Evolutionary conservation across 2,329 filamentous ascomycete genomes (phyloP).

Genomic region (Trichoderma atrobrunneum): DNA sequence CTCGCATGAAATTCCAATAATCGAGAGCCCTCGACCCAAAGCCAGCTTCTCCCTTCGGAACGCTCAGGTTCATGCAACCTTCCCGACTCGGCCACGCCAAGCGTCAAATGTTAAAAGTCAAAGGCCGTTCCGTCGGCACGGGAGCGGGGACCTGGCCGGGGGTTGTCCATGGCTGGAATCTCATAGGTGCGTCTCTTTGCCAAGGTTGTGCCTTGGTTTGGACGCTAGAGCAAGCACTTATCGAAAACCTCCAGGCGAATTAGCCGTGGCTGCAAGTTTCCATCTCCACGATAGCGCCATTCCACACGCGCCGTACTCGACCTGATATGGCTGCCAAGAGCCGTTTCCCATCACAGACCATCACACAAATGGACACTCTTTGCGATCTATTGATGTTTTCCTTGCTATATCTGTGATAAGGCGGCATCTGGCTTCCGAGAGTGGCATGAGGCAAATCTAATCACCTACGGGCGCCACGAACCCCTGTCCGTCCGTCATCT

Average conservation of each 20-base stretch:
- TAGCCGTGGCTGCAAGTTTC: not conserved
- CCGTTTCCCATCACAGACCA: not conserved
- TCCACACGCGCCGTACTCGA: not conserved
- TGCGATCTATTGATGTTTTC: not conserved
- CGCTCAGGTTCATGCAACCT: slow-evolving; percentile 2
- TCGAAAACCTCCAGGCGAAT: slow-evolving; percentile 1
- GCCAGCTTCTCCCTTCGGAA: slow-evolving; percentile 10
- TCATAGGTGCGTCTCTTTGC: not conserved
- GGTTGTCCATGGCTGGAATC: not conserved
- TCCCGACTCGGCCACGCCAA: not conserved
- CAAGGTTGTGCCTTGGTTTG: not conserved
- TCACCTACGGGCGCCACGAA: not conserved
- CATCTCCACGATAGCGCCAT: not conserved
- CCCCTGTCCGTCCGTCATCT: not conserved
- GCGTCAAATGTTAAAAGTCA: not conserved
- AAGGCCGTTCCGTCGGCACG: slow-evolving; percentile 4
- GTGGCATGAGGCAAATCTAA: not conserved
- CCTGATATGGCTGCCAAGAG: not conserved
- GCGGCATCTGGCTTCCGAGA: not conserved
- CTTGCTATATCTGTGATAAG: not conserved
- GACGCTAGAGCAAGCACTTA: slow-evolving; percentile 2
- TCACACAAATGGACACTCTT: not conserved
- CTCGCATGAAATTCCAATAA: slow-evolving; percentile 7
- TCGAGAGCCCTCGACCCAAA: not conserved
- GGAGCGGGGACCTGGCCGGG: not conserved